Evolutionary conservation across 108 stramenopile species (phyloP), one percentile per base, ranked within the genome.

Genomic region (Skeletonema tropicum): DNA sequence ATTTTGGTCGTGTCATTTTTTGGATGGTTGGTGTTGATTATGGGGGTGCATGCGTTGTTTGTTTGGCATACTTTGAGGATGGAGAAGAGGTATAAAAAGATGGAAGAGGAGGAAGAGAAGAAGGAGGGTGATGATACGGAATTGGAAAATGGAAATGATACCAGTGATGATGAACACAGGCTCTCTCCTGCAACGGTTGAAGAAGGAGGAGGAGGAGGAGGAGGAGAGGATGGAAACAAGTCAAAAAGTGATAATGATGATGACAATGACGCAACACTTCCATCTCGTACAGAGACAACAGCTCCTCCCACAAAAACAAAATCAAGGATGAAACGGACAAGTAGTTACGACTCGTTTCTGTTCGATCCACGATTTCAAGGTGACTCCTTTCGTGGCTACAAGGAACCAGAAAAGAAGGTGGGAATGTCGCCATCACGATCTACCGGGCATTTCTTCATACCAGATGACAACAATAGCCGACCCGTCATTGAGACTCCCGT

Each of bases 341-440:
- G 9, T n/a, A 70, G 64, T 59, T 70, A 71, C 63, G 30, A 26
- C 35, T 75, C 80, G 3, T 74, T 75, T 42, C 29, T 82, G 14
- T 82, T 82, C 65, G 80, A 82, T 66, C 80, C 80, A 38, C 25
- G 74, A 26, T 71, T 67, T 13, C 80, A 75, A 21, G 80, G 75
- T 57, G 74, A 42, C 2, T 66, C 74, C 19, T 52, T 49, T 0
- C 52, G 4, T 8, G 1, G 23, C 52, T 23, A 55, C 23, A 21
- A 25, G 7, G 52, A 55, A n/a, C 17, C n/a, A 25, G 23, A 55
- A 9, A 55, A 23, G 7, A 55, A 23, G 52, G 7, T 23, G 52
- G 52, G 19, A 10, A n/a, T 55, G 9, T 55, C 52, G 0, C 52
- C 52, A 23, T 55, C 52, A 1, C 52, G 52, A 23, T 55, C 52